Evolutionary conservation across 2,329 filamentous ascomycete species (phyloP).

Genomic region (Penicillium sp.): DNA sequence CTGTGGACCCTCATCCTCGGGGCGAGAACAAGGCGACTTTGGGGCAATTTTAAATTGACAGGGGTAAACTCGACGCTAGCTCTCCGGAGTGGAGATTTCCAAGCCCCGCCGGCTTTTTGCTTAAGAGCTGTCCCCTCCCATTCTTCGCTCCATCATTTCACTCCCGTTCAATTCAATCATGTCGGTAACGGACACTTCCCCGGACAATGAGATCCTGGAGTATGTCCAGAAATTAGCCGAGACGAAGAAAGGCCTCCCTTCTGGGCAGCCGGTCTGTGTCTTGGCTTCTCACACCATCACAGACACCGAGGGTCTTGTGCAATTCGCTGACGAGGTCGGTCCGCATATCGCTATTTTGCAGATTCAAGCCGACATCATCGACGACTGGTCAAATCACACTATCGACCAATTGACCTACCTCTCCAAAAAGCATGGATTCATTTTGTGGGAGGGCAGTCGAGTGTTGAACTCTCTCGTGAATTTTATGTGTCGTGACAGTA

Average conservation of each 20-base stretch:
- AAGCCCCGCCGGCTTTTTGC: conserved; percentile 16
- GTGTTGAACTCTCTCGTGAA: conserved; percentile 39
- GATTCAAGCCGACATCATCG: conserved; percentile 61
- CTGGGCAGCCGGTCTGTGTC: conserved; percentile 39
- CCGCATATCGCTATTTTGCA: conserved; percentile 61
- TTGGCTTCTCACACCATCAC: conserved; percentile 59
- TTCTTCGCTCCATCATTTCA: neutral
- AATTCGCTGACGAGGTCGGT: conserved; percentile 57
- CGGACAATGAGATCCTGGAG: conserved; percentile 36
- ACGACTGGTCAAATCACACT: conserved; percentile 59
- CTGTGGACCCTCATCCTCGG: neutral
- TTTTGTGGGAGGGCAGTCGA: conserved; percentile 43
- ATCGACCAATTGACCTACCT: conserved; percentile 39
- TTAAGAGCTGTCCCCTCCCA: conserved; percentile 2
- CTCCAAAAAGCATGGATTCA: conserved; percentile 38
- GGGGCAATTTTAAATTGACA: conserved; percentile 10
- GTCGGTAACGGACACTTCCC: conserved; percentile 14
- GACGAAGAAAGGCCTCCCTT: conserved; percentile 38
- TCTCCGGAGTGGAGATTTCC: conserved; percentile 12
- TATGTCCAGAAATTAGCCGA: conserved; percentile 37
- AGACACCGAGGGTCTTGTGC: conserved; percentile 55
- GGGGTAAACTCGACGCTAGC: conserved; percentile 17
- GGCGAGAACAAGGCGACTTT: conserved; percentile 1
- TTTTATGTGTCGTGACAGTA: conserved; percentile 28
- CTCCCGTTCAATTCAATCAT: conserved; percentile 15